Conservation (phyloP, 352 stramenopile genomes). For the Pythium dissimile region DNA sequence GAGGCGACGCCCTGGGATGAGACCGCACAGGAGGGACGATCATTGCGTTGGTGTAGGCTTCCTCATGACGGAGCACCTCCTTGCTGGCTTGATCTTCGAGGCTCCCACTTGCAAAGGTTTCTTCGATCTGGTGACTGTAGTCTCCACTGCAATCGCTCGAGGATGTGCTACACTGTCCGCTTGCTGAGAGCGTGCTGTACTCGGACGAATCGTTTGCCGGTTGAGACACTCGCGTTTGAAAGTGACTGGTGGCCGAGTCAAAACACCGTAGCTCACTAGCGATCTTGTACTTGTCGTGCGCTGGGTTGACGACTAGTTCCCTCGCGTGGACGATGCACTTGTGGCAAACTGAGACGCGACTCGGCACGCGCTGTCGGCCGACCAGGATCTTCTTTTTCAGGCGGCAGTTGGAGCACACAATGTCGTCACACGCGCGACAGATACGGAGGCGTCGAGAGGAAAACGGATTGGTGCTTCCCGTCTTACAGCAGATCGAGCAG, state of each 20-base stretch:
- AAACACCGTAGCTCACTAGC: neutral
- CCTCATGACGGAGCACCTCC: too few species aligned
- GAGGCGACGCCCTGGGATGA: too few species aligned
- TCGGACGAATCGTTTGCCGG: neutral
- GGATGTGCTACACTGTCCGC: slow-evolving; percentile 9
- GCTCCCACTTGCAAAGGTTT: too few species aligned
- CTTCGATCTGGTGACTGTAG: neutral
- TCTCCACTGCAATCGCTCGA: neutral
- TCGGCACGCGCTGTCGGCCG: slow-evolving; percentile 9
- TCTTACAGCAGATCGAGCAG: slow-evolving; percentile 16
- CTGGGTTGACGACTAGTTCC: slow-evolving; percentile 17
- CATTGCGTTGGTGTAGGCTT: too few species aligned
- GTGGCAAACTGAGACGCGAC: slow-evolving; percentile 27
- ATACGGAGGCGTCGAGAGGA: slow-evolving; percentile 14
- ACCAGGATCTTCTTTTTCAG: slow-evolving; percentile 42
- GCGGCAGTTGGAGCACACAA: slow-evolving; percentile 39
- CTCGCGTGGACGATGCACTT: slow-evolving; percentile 31
- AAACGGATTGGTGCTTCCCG: neutral
- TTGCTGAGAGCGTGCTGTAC: slow-evolving; percentile 1
- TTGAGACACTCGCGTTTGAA: neutral
- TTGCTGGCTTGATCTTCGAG: too few species aligned
- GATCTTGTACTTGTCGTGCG: slow-evolving; percentile 10
- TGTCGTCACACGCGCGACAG: slow-evolving; percentile 36
- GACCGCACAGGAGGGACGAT: too few species aligned
- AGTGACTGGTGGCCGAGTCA: neutral